A percentile compares a stretch with the other conserved stretches of the same genome.
Conservation (phyloP, 169 alveolate genomes). For the Plasmodium inui region DNA sequence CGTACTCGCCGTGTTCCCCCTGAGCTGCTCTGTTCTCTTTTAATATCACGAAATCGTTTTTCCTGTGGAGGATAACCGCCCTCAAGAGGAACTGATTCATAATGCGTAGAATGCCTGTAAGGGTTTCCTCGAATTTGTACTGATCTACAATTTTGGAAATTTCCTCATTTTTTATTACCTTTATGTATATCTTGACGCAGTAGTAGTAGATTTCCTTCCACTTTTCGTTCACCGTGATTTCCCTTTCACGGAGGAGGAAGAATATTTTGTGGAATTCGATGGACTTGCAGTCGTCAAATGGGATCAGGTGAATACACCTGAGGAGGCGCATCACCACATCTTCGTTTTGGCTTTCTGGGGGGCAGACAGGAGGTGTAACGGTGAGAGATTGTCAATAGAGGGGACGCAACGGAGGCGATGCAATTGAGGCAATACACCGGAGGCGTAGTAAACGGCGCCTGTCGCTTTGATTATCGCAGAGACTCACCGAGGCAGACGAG, state of each 20-base stretch:
- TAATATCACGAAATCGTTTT: background rate
- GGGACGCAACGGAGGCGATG: background rate
- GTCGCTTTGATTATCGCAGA: background rate
- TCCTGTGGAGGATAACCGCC: constrained; percentile 16
- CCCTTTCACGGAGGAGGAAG: constrained; percentile 28
- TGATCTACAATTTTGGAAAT: constrained; percentile 13
- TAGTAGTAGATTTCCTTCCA: constrained; percentile 70
- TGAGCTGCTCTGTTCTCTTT: background rate
- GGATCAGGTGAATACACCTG: constrained; percentile 37
- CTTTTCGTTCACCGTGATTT: constrained; percentile 33
- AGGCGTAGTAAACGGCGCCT: background rate
- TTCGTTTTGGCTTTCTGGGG: constrained; percentile 47
- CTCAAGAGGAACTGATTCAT: constrained; percentile 30
- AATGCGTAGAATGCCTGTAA: constrained; percentile 32
- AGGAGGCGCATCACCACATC: constrained; percentile 21
- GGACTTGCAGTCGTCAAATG: constrained; percentile 40
- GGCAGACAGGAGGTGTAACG: background rate
- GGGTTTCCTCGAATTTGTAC: constrained; percentile 29
- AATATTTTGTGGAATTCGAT: constrained; percentile 68
- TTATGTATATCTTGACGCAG: constrained; percentile 52
- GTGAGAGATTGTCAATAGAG: background rate
- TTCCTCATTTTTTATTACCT: constrained; percentile 40
- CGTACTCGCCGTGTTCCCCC: background rate
- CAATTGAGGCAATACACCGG: background rate
- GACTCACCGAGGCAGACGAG: constrained; percentile 59